Evolutionary conservation across 129 eudicot species (phyloP), one percentile per base, ranked within the genome.

Genomic region (Flaveria ramosissima): DNA sequence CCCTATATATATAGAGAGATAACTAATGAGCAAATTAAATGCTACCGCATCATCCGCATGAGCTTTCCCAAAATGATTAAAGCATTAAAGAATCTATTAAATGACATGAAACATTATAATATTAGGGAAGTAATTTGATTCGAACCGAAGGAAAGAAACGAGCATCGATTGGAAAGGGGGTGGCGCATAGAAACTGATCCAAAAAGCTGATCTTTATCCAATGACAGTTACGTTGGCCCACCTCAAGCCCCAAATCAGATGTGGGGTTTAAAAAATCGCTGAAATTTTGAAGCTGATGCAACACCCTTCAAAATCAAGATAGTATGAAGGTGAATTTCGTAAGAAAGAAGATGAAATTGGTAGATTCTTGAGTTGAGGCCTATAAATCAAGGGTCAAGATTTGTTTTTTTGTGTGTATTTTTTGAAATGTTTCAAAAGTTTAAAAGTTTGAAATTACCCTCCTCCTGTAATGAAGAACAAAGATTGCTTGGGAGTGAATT

Each of bases 191-290:
- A 77, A 82, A 42, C 76, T 68, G 72, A 70, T 74, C 64, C 57
- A 71, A 84, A 61, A 72, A 77, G 78, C 57, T 70, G 64, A 90
- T 80, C 84, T 71, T 82, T 84, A 88, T 80, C 92, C 87, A 75
- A 67, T 75, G 72, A 47, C 81, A 42, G 77, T 46, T 43, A 72
- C 68, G 6, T 59, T 81, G 88, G 82, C 85, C 86, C 93, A 82
- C 83, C 23, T 50, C 45, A 71, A 61, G 7, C 48, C 78, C 66
- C 78, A 64, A 52, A 79, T 51, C 60, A 72, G 32, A 77, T 20
- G 13, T 65, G 74, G 79, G 79, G 66, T 72, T 67, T 48, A 20
- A 61, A 26, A 57, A 26, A 30, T 71, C 20, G 39, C 43, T 61
- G 65, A 24, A 71, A 71, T 23, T 79, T 59, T 64, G 67, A 62